phyloP scores from a whole-genome alignment of 2,329 filamentous ascomycete species.

The Colletotrichum ledebouriae region DNA sequence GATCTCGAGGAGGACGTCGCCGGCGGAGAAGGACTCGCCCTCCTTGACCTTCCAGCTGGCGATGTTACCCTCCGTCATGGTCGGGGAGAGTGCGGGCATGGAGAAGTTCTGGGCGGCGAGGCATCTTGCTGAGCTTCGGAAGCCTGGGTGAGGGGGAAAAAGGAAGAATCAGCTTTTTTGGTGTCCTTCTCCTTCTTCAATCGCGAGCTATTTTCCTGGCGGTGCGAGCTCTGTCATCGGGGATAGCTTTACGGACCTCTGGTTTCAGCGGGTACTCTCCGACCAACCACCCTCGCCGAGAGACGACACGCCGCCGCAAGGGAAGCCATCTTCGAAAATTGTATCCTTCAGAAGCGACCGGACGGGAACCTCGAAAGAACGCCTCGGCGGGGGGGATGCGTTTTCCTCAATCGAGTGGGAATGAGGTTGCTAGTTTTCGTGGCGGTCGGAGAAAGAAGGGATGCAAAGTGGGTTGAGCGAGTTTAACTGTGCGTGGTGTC shows the following conservation, averaged over 20 bases:
- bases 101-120: conserved; percentile 87
- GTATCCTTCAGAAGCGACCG: conserved; percentile 11
- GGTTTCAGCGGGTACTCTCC: conserved; percentile 67
- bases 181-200: neutral
- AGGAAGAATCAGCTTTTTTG: conserved; percentile 24
- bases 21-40: conserved; percentile 84
- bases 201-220: no score
- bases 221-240: neutral
- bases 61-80: conserved; percentile 95
- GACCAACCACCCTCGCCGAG: conserved; percentile 70
- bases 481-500: no score
- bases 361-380: conserved; percentile 2
- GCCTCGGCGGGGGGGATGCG: conserved; percentile 1
- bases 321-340: conserved; percentile 71
- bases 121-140: conserved; percentile 71
- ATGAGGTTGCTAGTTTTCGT: neutral
- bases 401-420: conserved; percentile 14
- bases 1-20: conserved; percentile 91
- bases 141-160: conserved; percentile 61
- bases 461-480: conserved; percentile 36
- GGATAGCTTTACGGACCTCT: conserved; percentile 64
- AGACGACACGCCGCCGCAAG: conserved; percentile 74
- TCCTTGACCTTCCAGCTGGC: conserved; percentile 88
- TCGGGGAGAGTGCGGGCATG: conserved; percentile 92
- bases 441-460: conserved; percentile 36